Evolutionary conservation across 495 filamentous ascomycete genomes (phyloP).

Genomic region (Lichenothelia convexa): DNA sequence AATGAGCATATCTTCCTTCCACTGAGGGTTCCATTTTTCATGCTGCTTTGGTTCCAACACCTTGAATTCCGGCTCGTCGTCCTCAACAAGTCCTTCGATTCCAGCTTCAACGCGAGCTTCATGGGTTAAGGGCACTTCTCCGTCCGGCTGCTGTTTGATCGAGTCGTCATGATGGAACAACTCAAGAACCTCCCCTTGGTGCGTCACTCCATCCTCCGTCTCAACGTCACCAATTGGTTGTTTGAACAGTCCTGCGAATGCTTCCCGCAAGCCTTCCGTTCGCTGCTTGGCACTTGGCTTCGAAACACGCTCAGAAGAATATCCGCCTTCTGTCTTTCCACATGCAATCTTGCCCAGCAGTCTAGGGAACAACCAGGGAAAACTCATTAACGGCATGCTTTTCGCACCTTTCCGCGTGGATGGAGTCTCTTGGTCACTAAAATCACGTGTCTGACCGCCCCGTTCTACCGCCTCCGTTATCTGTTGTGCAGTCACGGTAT

Average conservation of each 20-base stretch:
- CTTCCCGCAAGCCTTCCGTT: too few relatives aligned
- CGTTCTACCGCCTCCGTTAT: constrained; percentile 34
- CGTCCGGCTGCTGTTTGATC: neutral
- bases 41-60: too few relatives aligned
- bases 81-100: neutral
- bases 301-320: too few relatives aligned
- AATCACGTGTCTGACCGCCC: constrained; percentile 18
- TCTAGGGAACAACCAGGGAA: constrained; percentile 74
- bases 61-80: too few relatives aligned
- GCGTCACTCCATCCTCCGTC: neutral
- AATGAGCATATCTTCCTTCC: too few relatives aligned
- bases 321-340: constrained; percentile 1
- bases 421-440: constrained; percentile 20
- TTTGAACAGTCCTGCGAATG: neutral
- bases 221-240: neutral
- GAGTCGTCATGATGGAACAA: neutral
- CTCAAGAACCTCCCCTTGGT: neutral
- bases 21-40: too few relatives aligned
- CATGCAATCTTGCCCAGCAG: constrained; percentile 58
- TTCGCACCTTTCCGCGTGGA: constrained; percentile 19
- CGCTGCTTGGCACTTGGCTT: too few relatives aligned
- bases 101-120: neutral
- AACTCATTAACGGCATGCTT: constrained; percentile 68
- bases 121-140: neutral
- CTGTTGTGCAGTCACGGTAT: constrained; percentile 59